Percentiles rank a stretch among this genome's conserved stretches.
These are phyloP conservation scores for Quercus phellos DNA, from an alignment of 331 rosid species.

Conservation along the genomic window DNA sequence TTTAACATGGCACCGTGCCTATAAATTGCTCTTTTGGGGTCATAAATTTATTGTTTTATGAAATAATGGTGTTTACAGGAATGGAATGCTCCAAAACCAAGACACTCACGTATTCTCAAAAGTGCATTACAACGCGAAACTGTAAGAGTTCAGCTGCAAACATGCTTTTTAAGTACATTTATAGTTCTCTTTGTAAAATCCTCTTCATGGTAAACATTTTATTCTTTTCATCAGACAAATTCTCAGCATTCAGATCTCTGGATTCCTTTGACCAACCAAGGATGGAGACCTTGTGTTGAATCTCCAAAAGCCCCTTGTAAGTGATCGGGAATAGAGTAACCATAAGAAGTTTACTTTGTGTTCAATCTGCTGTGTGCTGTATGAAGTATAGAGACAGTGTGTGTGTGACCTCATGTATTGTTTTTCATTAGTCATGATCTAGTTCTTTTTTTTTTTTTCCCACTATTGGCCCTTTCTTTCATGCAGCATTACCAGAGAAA, in stretches of 20 bases:
- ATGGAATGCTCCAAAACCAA: slow-evolving; percentile 59
- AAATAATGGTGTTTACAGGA: slow-evolving; percentile 44
- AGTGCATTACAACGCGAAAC: slow-evolving; percentile 66
- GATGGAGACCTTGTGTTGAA: slow-evolving; percentile 58
- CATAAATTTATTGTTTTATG: slow-evolving; percentile 14
- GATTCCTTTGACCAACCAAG: slow-evolving; percentile 57
- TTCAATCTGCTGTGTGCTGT: background rate
- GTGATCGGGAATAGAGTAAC: slow-evolving; percentile 12
- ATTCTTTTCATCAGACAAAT: slow-evolving; percentile 38
- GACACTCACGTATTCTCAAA: slow-evolving; percentile 68
- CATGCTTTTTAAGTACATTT: slow-evolving; percentile 7
- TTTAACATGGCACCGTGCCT: background rate
- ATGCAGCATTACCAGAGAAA: slow-evolving; percentile 65
- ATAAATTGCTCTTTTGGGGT: slow-evolving; percentile 1
- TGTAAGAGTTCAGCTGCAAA: slow-evolving; percentile 43
- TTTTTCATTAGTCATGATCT: background rate
- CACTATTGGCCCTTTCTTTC: slow-evolving; percentile 14
- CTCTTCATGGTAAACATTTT: background rate
- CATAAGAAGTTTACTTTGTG: background rate
- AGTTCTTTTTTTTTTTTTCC: background rate
- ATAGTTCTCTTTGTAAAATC: slow-evolving; percentile 1
- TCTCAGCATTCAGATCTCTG: slow-evolving; percentile 56
- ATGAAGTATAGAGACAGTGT: background rate
- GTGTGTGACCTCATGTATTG: background rate
- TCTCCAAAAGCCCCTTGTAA: slow-evolving; percentile 48